Percentiles rank a stretch among this genome's conserved stretches.
Evolutionary conservation across 2,329 filamentous ascomycete genomes (phyloP).

Genomic region (Talaromyces marneffei): DNA sequence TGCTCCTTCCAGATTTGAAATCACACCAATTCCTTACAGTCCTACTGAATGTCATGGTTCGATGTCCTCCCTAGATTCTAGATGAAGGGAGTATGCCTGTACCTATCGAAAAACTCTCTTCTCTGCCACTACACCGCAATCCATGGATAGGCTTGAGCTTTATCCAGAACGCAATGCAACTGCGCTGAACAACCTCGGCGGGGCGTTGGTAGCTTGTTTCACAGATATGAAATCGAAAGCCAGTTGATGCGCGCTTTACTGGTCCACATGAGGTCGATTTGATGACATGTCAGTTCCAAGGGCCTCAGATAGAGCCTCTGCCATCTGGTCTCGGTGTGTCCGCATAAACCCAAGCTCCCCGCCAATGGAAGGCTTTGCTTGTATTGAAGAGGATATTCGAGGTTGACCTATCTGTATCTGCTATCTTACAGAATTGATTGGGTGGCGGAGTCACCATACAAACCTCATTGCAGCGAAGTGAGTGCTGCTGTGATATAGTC

Average conservation of each 20-base stretch:
- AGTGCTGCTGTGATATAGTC: not conserved
- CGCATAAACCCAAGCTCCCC: not conserved
- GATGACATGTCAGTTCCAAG: not conserved
- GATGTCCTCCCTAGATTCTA: not conserved
- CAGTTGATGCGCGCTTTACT: not conserved
- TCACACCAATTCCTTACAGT: not conserved
- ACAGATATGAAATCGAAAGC: not conserved
- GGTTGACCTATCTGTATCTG: not conserved
- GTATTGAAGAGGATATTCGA: not conserved
- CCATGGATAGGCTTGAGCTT: not conserved
- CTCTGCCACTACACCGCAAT: not conserved
- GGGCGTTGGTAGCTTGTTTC: not conserved
- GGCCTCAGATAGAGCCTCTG: not conserved
- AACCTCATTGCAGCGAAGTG: no score
- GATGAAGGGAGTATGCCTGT: not conserved
- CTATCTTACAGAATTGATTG: not conserved
- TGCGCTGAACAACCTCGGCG: not conserved
- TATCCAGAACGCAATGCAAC: not conserved
- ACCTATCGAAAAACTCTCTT: not conserved
- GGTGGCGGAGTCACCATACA: not conserved
- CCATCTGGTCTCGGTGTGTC: not conserved
- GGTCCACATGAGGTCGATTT: conserved; percentile 1
- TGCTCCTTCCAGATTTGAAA: not conserved
- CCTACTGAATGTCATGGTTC: not conserved
- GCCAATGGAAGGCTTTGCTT: not conserved